These are phyloP conservation scores for Lentinula aciculospora DNA, from an alignment of 768 basidiomycete species.

Conservation along the genomic window DNA sequence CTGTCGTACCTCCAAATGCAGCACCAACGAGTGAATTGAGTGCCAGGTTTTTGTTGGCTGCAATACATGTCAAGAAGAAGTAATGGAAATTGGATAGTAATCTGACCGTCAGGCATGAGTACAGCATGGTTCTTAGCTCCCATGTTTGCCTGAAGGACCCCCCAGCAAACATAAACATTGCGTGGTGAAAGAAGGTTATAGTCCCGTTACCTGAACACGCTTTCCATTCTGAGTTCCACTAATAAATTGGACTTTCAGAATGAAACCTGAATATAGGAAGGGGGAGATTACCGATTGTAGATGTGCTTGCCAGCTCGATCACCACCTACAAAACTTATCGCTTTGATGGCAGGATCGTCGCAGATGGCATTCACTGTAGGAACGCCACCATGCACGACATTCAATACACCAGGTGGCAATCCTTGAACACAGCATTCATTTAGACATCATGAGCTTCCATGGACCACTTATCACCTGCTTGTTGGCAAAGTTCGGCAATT, in stretches of 20 bases:
- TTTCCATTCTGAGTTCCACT: conserved; percentile 86
- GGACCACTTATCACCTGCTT: conserved; percentile 50
- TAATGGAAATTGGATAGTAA: not conserved
- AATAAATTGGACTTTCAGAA: conserved; percentile 7
- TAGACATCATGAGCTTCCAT: not conserved
- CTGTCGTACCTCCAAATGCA: conserved; percentile 74
- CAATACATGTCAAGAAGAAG: conserved; percentile 4
- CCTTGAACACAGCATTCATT: conserved; percentile 29
- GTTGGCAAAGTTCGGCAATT: conserved; percentile 89
- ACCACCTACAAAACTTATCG: conserved; percentile 95
- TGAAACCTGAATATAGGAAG: not conserved
- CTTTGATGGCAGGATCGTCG: conserved; percentile 86
- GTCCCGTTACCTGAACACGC: conserved; percentile 63
- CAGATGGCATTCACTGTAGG: conserved; percentile 92
- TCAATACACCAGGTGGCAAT: conserved; percentile 83
- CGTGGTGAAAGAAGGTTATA: not conserved
- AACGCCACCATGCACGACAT: conserved; percentile 86
- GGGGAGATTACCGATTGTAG: conserved; percentile 60
- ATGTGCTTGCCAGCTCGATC: conserved; percentile 93
- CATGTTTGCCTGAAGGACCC: conserved; percentile 40
- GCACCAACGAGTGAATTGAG: conserved; percentile 91
- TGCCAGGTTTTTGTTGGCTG: conserved; percentile 88
- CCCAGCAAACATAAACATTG: not conserved
- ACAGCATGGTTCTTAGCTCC: conserved; percentile 98
- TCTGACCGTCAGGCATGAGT: conserved; percentile 86